phyloP scores from a whole-genome alignment of 495 filamentous ascomycete species.

The Penicillium diatomitis region DNA sequence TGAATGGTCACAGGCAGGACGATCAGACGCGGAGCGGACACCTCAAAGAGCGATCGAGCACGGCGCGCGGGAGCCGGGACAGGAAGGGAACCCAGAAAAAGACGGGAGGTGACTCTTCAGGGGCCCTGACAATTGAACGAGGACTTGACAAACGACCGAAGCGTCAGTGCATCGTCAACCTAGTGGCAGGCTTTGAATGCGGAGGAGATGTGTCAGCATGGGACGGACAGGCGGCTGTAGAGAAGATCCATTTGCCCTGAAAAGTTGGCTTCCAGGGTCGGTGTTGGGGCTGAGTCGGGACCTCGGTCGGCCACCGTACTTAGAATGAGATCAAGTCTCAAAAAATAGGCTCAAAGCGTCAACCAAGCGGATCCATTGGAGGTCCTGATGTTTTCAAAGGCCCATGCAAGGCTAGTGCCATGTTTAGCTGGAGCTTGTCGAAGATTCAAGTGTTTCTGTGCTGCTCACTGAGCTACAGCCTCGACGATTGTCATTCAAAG shows the following conservation, averaged over 20 bases:
- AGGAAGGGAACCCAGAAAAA: background rate
- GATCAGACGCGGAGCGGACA: constrained; percentile 3
- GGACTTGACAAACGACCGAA: background rate
- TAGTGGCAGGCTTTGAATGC: background rate
- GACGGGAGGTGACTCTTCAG: background rate
- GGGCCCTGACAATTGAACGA: background rate
- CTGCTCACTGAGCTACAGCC: too few species aligned
- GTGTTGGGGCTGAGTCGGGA: constrained; percentile 1
- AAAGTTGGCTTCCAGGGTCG: background rate
- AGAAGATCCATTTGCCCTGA: background rate
- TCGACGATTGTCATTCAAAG: too few species aligned
- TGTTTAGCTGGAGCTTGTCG: too few species aligned
- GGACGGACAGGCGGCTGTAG: background rate
- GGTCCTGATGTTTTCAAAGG: constrained; percentile 1
- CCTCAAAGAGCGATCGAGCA: background rate
- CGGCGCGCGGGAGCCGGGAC: background rate
- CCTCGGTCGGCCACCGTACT: background rate
- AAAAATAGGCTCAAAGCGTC: background rate
- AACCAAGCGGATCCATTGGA: constrained; percentile 4
- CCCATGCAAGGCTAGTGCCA: too few species aligned
- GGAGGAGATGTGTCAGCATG: background rate
- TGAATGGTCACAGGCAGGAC: background rate
- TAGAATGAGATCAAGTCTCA: background rate
- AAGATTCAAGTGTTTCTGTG: too few species aligned
- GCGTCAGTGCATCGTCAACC: background rate